Evolutionary conservation across 2,329 filamentous ascomycete genomes (phyloP).

Genomic region (Penicillium sp.): DNA sequence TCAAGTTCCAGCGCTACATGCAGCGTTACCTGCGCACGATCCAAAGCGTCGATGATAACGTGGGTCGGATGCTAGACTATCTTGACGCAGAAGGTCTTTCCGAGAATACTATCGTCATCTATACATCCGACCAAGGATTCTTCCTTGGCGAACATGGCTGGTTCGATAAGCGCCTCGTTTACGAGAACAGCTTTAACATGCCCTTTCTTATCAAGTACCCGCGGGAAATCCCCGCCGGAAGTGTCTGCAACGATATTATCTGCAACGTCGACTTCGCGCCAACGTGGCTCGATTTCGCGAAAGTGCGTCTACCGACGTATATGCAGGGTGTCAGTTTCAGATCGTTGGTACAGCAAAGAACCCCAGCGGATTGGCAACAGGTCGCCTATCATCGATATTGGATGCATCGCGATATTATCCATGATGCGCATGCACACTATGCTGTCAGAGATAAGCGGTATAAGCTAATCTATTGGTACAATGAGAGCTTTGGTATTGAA

Average conservation of each 20-base stretch:
- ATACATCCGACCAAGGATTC: slow-evolving; percentile 58
- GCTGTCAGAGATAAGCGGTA: slow-evolving; percentile 54
- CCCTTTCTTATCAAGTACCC: slow-evolving; percentile 54
- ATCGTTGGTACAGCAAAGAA: slow-evolving; percentile 36
- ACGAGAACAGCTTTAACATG: slow-evolving; percentile 60
- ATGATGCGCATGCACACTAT: slow-evolving; percentile 55
- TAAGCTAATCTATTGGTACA: slow-evolving; percentile 60
- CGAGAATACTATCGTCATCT: slow-evolving; percentile 54
- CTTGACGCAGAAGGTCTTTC: slow-evolving; percentile 45
- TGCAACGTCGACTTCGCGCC: slow-evolving; percentile 58
- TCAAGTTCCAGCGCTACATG: slow-evolving; percentile 60
- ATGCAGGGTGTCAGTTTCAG: slow-evolving; percentile 55
- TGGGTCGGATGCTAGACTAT: slow-evolving; percentile 50
- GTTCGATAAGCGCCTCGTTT: slow-evolving; percentile 62
- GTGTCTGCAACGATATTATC: slow-evolving; percentile 50
- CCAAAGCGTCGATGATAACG: slow-evolving; percentile 54
- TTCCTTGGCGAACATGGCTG: slow-evolving; percentile 59
- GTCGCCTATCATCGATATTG: slow-evolving; percentile 58
- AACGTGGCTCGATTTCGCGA: slow-evolving; percentile 51
- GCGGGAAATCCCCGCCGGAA: slow-evolving; percentile 38
- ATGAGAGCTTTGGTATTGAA: slow-evolving; percentile 48
- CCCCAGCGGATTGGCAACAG: slow-evolving; percentile 50
- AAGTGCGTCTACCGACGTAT: slow-evolving; percentile 45
- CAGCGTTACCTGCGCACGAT: slow-evolving; percentile 56
- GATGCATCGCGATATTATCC: slow-evolving; percentile 56